phyloP scores from a whole-genome alignment of 768 basidiomycete species.

The Collybia nuda region DNA sequence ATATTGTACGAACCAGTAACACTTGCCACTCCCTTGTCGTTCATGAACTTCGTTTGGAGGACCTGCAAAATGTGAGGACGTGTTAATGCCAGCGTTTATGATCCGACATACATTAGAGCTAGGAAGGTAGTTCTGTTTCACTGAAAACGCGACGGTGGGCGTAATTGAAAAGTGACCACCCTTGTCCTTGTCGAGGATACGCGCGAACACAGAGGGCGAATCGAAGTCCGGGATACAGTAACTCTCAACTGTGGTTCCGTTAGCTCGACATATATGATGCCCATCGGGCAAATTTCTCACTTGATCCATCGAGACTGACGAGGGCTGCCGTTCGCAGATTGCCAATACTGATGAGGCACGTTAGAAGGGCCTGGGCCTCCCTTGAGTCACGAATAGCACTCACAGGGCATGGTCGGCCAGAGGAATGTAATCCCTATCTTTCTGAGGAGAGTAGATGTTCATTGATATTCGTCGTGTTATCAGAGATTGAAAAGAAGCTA shows the following conservation, averaged over 20 bases:
- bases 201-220: constrained; percentile 88
- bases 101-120: constrained; percentile 65
- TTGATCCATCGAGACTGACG: constrained; percentile 80
- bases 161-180: constrained; percentile 92
- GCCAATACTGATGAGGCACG: constrained; percentile 57
- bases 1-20: constrained; percentile 61
- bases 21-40: constrained; percentile 81
- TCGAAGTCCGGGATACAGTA: constrained; percentile 95
- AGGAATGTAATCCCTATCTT: constrained; percentile 66
- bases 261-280: not conserved
- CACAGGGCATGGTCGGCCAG: constrained; percentile 83
- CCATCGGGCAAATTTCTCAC: constrained; percentile 35
- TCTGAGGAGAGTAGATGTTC: constrained; percentile 53
- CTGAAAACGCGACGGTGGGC: constrained; percentile 66
- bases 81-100: not conserved
- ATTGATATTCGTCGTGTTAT: constrained; percentile 24
- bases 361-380: constrained; percentile 4
- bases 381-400: constrained; percentile 21
- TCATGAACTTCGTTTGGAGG: constrained; percentile 89
- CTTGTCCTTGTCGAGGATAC: constrained; percentile 86
- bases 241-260: constrained; percentile 64
- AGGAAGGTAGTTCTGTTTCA: constrained; percentile 83
- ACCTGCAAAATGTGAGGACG: constrained; percentile 40
- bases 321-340: constrained; percentile 83
- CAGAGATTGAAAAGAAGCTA: not conserved